A percentile compares a stretch with the other conserved stretches of the same genome.
phyloP scores from a whole-genome alignment of 257 asterid species.

The Capsicum chinense region DNA sequence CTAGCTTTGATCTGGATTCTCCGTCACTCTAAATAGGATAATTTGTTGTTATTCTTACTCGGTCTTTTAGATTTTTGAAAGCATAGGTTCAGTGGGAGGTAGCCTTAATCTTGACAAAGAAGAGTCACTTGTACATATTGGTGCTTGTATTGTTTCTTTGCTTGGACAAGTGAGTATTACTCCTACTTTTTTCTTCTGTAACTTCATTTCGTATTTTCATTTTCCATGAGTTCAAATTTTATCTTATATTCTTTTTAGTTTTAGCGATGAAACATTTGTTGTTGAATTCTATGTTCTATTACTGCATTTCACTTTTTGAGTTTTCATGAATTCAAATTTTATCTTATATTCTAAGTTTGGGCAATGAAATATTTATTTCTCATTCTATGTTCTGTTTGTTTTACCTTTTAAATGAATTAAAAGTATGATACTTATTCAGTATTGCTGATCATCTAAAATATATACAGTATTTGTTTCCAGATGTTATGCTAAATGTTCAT shows the following conservation, averaged over 20 bases:
- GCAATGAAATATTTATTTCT: neutral
- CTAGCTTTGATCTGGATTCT: conserved; percentile 26
- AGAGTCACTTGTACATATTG: conserved; percentile 98
- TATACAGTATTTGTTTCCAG: neutral
- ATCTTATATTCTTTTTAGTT: too few relatives aligned
- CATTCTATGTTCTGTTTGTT: neutral
- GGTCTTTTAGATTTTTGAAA: conserved; percentile 79
- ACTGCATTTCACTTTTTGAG: too few relatives aligned
- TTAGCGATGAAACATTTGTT: too few relatives aligned
- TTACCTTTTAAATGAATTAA: neutral
- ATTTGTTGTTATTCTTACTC: conserved; percentile 22
- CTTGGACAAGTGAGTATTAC: conserved; percentile 85
- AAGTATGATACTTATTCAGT: neutral
- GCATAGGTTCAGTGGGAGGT: conserved; percentile 99
- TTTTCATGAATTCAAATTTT: too few relatives aligned
- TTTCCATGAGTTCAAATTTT: too few relatives aligned
- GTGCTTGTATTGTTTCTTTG: conserved; percentile 97
- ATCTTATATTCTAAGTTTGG: neutral
- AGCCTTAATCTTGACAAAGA: conserved; percentile 98
- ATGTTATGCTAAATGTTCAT: conserved; percentile 17
- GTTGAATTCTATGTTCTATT: too few relatives aligned
- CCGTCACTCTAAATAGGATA: neutral
- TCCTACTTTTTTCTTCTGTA: neutral
- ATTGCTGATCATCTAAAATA: neutral
- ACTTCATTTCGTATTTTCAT: too few relatives aligned